A percentile compares a stretch with the other conserved stretches of the same genome.
Evolutionary conservation across 192 early-diverging fungal genomes (phyloP).

Genomic region (Dimargaris xerosporica): DNA sequence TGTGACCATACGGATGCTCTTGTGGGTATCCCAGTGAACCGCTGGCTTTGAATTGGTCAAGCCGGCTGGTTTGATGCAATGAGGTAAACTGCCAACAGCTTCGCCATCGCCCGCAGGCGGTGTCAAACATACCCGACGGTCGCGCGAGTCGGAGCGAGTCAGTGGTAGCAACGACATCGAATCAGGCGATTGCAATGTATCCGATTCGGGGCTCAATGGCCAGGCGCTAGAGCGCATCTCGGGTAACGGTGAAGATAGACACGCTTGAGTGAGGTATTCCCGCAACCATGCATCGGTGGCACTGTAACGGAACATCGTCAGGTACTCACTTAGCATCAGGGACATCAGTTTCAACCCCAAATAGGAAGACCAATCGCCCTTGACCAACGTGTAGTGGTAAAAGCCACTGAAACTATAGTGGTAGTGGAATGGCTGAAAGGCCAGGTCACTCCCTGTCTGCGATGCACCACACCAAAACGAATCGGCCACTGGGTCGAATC

Average conservation of each 20-base stretch:
- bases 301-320: slow-evolving; percentile 6
- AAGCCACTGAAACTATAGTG: not conserved
- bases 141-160: not conserved
- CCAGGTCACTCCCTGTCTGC: too few species aligned
- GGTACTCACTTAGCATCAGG: slow-evolving; percentile 5
- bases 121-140: not conserved
- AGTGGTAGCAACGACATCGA: too few species aligned
- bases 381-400: slow-evolving; percentile 3
- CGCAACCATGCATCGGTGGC: slow-evolving; percentile 3
- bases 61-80: not conserved
- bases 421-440: too few species aligned
- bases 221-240: too few species aligned
- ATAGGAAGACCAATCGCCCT: slow-evolving; percentile 5
- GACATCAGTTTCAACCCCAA: slow-evolving; percentile 5
- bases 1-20: not conserved
- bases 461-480: too few species aligned
- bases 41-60: not conserved
- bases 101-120: not conserved
- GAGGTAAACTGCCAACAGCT: not conserved
- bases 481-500: too few species aligned
- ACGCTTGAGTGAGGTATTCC: slow-evolving; percentile 1
- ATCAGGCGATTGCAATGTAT: too few species aligned
- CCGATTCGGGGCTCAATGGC: too few species aligned
- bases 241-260: too few species aligned
- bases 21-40: too few species aligned